Evolutionary conservation across 768 basidiomycete genomes (phyloP).

Genomic region (Boletus huronensis): DNA sequence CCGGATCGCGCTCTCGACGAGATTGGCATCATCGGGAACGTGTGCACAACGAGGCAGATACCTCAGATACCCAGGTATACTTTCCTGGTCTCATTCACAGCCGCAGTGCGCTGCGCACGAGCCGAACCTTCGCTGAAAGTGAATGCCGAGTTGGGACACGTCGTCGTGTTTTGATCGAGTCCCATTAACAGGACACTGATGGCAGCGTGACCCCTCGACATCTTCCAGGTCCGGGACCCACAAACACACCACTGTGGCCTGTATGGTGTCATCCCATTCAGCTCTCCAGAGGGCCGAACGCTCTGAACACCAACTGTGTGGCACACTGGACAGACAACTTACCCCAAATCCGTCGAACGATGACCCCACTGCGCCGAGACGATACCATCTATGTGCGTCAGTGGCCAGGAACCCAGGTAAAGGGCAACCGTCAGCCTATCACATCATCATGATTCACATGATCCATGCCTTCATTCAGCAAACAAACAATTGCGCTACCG

Average conservation of each 20-base stretch:
- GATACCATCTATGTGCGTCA: constrained; percentile 16
- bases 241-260: constrained; percentile 1
- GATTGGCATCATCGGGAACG: constrained; percentile 30
- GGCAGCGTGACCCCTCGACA: constrained; percentile 5
- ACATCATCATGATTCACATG: constrained; percentile 12
- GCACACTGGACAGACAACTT: not conserved
- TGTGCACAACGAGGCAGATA: constrained; percentile 30
- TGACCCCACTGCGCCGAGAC: constrained; percentile 5
- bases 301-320: not conserved
- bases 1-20: constrained; percentile 24
- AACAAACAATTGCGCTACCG: not conserved
- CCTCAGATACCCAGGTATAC: constrained; percentile 9
- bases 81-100: constrained; percentile 6
- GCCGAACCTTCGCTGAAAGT: constrained; percentile 16
- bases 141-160: constrained; percentile 18
- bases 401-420: constrained; percentile 11
- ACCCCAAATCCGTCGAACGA: constrained; percentile 6
- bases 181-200: constrained; percentile 2
- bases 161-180: constrained; percentile 4
- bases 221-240: not conserved
- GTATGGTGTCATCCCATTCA: not conserved
- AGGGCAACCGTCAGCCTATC: not conserved
- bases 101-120: constrained; percentile 5
- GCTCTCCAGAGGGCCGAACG: not conserved
- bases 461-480: not conserved